Conservation (phyloP, 2,329 filamentous ascomycete genomes). For the Talaromyces sp. region DNA sequence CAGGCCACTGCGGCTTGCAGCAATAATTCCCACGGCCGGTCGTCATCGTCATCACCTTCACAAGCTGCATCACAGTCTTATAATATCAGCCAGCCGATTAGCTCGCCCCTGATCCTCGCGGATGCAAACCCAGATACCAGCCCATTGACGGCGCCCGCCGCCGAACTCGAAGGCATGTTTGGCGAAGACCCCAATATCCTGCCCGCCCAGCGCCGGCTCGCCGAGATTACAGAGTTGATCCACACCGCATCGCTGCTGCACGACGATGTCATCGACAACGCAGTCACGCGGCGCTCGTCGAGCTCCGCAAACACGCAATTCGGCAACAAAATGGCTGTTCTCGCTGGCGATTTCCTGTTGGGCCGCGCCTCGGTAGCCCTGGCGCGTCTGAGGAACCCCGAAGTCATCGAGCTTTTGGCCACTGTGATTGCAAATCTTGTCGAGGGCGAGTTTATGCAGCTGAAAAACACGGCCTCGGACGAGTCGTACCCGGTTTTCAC, state of each 20-base stretch:
- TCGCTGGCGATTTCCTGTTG: constrained; percentile 94
- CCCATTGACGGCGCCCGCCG: constrained; percentile 47
- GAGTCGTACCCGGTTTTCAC: constrained; percentile 80
- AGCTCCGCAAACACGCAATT: constrained; percentile 92
- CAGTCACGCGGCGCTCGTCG: constrained; percentile 72
- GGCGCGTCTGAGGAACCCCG: constrained; percentile 81
- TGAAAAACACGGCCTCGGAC: constrained; percentile 90
- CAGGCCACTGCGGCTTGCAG: constrained; percentile 80
- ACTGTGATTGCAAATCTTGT: constrained; percentile 97
- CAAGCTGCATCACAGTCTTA: no score
- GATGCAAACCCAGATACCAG: constrained; percentile 72
- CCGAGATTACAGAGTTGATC: constrained; percentile 95
- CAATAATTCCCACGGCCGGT: constrained; percentile 45
- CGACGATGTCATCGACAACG: constrained; percentile 97
- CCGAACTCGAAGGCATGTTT: constrained; percentile 31
- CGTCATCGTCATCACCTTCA: not conserved
- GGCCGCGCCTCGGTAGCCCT: constrained; percentile 90
- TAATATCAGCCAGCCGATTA: constrained; percentile 56
- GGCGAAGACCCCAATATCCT: constrained; percentile 60
- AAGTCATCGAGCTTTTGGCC: constrained; percentile 89
- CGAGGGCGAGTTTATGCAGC: constrained; percentile 98
- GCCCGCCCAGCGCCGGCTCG: constrained; percentile 84
- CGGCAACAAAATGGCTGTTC: constrained; percentile 97
- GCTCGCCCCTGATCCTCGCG: constrained; percentile 58
- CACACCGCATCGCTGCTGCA: constrained; percentile 95